Evolutionary conservation across 768 basidiomycete species (phyloP).

Genomic region (Kwoniella botswanensis): DNA sequence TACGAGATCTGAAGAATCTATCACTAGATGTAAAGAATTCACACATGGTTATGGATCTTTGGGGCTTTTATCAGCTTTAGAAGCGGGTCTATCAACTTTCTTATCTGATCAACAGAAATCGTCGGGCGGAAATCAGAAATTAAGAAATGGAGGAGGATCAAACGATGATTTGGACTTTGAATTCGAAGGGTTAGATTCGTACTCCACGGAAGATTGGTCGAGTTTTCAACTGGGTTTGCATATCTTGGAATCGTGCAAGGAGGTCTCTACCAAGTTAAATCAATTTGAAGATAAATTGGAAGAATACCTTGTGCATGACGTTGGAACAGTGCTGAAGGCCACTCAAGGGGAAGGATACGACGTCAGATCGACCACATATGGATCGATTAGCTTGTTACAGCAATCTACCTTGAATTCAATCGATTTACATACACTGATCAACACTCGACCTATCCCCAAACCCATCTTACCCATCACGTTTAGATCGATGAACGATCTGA

Average conservation of each 20-base stretch:
- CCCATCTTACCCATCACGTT: constrained; percentile 22
- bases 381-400: constrained; percentile 71
- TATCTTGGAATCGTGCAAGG: constrained; percentile 77
- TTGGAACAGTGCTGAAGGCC: constrained; percentile 67
- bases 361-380: constrained; percentile 57
- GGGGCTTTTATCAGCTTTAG: constrained; percentile 75
- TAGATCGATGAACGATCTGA: constrained; percentile 60
- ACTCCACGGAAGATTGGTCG: constrained; percentile 85
- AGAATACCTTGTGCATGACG: constrained; percentile 64
- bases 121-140: neutral
- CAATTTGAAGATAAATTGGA: constrained; percentile 75
- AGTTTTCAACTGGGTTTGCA: constrained; percentile 81
- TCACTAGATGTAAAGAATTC: constrained; percentile 74
- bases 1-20: constrained; percentile 76
- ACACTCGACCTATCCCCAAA: constrained; percentile 6
- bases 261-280: constrained; percentile 70
- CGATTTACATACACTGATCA: constrained; percentile 68
- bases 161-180: constrained; percentile 61
- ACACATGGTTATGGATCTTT: constrained; percentile 86
- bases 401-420: constrained; percentile 84
- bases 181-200: constrained; percentile 68
- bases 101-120: constrained; percentile 57
- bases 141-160: neutral
- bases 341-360: constrained; percentile 63
- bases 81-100: constrained; percentile 73